Conservation (phyloP, 2,329 filamentous ascomycete genomes). For the Pseudopithomyces maydicus region DNA sequence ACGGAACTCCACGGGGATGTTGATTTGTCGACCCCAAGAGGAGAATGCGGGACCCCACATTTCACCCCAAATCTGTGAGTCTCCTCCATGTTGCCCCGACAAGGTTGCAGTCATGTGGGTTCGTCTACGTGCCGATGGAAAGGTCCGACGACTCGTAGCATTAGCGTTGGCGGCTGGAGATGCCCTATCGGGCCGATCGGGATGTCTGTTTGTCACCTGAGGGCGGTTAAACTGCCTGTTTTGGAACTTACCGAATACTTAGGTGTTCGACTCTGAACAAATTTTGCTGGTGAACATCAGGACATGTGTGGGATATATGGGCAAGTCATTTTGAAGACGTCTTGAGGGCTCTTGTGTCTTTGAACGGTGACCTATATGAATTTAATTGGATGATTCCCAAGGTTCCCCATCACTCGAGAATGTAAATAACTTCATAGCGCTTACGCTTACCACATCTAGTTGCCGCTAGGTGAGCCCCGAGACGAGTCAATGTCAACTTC, state of each 20-base stretch:
- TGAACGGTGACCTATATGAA: too few species aligned
- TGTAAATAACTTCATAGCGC: too few species aligned
- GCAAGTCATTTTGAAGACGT: too few species aligned
- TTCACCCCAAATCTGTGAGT: neutral
- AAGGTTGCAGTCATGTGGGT: neutral
- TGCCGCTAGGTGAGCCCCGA: too few species aligned
- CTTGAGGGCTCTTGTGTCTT: too few species aligned
- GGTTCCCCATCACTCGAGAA: too few species aligned
- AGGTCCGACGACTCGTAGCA: neutral
- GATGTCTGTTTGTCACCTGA: neutral
- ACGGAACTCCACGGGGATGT: slow-evolving; percentile 2
- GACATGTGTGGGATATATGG: too few species aligned
- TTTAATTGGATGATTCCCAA: too few species aligned
- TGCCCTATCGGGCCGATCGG: neutral
- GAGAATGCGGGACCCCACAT: slow-evolving; percentile 4
- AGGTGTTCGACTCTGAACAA: too few species aligned
- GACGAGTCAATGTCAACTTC: too few species aligned
- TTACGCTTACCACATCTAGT: neutral
- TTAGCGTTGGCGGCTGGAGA: neutral
- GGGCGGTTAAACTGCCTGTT: neutral
- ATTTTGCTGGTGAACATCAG: too few species aligned
- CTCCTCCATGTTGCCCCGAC: neutral
- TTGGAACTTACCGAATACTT: neutral
- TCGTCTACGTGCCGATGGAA: neutral
- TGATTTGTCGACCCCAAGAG: slow-evolving; percentile 1